Percentiles rank a stretch among this genome's conserved stretches.
Conservation (phyloP, 345 rosid species). For the Pelargonium nanum region DNA sequence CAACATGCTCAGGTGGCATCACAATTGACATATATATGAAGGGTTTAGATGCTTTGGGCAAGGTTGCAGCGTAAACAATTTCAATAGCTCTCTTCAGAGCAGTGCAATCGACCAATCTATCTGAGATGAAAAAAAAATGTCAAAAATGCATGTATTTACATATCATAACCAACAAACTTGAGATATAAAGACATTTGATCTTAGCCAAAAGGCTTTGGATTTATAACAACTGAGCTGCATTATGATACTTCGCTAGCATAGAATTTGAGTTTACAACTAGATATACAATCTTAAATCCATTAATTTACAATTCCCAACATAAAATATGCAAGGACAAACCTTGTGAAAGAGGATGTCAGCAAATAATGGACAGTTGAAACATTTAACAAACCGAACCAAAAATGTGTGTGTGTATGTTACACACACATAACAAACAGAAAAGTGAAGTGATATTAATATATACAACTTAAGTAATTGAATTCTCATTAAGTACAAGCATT, state of each 20-base stretch:
- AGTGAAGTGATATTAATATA: not conserved
- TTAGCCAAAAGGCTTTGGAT: not conserved
- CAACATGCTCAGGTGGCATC: constrained; percentile 87
- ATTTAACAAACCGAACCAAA: too few relatives aligned
- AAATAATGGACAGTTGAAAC: not conserved
- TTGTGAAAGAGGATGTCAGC: not conserved
- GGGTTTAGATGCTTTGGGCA: constrained; percentile 91
- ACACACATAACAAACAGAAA: too few relatives aligned
- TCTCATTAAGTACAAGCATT: not conserved
- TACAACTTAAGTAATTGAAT: not conserved
- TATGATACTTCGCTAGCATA: not conserved
- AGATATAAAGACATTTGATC: not conserved
- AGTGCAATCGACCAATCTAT: constrained; percentile 88
- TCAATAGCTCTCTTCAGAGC: constrained; percentile 88
- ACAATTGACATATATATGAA: constrained; percentile 80
- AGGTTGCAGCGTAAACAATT: constrained; percentile 83
- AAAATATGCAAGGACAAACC: not conserved
- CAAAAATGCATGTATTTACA: constrained; percentile 1
- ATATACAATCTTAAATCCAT: not conserved
- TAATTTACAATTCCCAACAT: not conserved
- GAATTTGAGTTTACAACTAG: not conserved
- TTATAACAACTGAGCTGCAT: not conserved
- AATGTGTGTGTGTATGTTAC: too few relatives aligned
- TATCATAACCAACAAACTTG: not conserved
- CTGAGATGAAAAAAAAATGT: constrained; percentile 28